Base-by-base conservation (phyloP, 2,329 filamentous ascomycete species). In the Sporothrix euskadiensis region DNA sequence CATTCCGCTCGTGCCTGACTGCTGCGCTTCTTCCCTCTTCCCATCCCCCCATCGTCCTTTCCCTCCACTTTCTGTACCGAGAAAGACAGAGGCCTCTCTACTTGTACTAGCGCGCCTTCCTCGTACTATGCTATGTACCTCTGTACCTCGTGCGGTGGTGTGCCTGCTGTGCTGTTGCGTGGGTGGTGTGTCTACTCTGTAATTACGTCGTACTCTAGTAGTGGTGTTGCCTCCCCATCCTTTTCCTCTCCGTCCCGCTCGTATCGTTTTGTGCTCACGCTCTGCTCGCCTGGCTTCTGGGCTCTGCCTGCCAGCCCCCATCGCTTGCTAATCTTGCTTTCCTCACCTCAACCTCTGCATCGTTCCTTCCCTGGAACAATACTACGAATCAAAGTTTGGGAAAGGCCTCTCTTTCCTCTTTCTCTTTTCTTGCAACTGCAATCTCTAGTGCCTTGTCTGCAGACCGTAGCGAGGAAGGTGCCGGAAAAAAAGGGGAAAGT, bases 81-180 rank as follows among this genome's bases (percentile, higher is more conserved):
- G 41, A 70, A 66, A 61, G 41, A 39, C 44, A 75, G 71, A 73
- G 75, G 41, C 22, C 75, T 1, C n/a, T 35, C 26, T 47, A 63
- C 71, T 74, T 73, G 71, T 52, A 54, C 72, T 74, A 74, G 73
- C 56, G 72, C 68, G 72, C 57, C 59, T 49, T 54, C 69, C 39
- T 66, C 47, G 56, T 65, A 56, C 57, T 35, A 30, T 35, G 35
- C 35, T 39, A 52, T 26, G 32, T 65, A 54, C 57, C 16, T 47
- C 8, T 30, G 71, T 47, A 56, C 54, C 35, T 69, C 16, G 39
- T 52, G 57, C 41, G 56, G 69, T 54, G 35, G 41, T 65, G 61
- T 65, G 63, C 72, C 69, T 75, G 63, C 65, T 39, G n/a, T 56
- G 47, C 41, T 68, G 30, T 30, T 56, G 47, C 49, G 30, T 56